Percentiles rank a stretch among this genome's conserved stretches.
Evolutionary conservation across 2,329 filamentous ascomycete species (phyloP).

Genomic region (Talaromyces piceae): DNA sequence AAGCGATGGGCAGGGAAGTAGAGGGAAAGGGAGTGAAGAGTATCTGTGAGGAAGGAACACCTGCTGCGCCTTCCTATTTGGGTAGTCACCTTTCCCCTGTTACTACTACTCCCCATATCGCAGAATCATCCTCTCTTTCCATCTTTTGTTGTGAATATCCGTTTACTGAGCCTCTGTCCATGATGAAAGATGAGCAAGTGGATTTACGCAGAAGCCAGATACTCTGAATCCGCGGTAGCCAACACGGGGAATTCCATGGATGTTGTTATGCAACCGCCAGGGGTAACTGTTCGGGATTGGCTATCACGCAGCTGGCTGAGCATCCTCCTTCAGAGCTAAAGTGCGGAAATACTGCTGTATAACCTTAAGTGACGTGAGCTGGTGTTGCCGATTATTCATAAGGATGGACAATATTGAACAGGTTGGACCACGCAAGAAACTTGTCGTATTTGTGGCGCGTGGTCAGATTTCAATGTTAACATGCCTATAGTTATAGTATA

Average conservation of each 20-base stretch:
- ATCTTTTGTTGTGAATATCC: not conserved
- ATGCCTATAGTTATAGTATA: no score
- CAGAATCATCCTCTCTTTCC: no score
- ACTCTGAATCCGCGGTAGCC: not conserved
- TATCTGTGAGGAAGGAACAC: not conserved
- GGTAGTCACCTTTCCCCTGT: not conserved
- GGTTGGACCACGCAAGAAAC: no score
- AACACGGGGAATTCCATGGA: not conserved
- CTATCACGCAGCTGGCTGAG: not conserved
- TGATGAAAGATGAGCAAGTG: not conserved
- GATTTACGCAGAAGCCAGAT: not conserved
- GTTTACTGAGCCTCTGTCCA: not conserved
- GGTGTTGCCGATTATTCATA: not conserved
- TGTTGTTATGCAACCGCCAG: not conserved
- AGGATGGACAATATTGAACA: not conserved
- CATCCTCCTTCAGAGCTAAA: not conserved
- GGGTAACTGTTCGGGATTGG: not conserved
- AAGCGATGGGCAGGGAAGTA: not conserved
- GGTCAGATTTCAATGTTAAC: no score
- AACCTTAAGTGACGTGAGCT: not conserved
- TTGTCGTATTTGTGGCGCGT: no score
- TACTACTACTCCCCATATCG: no score
- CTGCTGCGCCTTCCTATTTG: no score
- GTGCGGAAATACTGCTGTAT: not conserved
- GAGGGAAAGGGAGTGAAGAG: not conserved